Conservation (phyloP, 2,329 filamentous ascomycete species). For the Aspergillus sp. region DNA sequence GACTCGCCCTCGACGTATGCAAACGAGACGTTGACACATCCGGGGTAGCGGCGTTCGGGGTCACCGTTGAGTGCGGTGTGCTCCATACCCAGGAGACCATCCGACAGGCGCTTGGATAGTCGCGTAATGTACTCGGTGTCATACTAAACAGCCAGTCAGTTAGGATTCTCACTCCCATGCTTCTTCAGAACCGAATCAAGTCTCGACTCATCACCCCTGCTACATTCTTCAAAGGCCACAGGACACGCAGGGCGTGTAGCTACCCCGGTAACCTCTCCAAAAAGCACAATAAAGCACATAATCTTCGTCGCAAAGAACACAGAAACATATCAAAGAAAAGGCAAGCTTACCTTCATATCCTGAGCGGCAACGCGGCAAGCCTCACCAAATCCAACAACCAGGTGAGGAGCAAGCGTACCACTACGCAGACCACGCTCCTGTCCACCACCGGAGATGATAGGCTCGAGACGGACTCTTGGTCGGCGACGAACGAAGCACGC, state of each 20-base stretch:
- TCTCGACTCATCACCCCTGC: constrained; percentile 64
- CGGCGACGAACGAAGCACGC: constrained; percentile 93
- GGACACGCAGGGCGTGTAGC: constrained; percentile 36
- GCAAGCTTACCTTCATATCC: constrained; percentile 77
- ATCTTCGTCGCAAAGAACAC: constrained; percentile 57
- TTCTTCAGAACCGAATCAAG: constrained; percentile 25
- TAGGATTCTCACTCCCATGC: not conserved
- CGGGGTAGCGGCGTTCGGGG: constrained; percentile 79
- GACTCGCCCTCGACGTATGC: constrained; percentile 98
- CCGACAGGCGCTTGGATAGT: constrained; percentile 79
- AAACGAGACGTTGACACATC: constrained; percentile 97
- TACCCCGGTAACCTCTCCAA: constrained; percentile 60
- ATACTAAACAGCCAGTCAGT: constrained; percentile 66
- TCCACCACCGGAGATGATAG: constrained; percentile 92
- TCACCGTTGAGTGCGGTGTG: constrained; percentile 92
- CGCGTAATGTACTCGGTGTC: constrained; percentile 80
- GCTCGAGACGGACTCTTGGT: constrained; percentile 89
- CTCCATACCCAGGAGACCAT: constrained; percentile 82
- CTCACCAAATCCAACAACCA: constrained; percentile 92
- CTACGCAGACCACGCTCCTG: constrained; percentile 94
- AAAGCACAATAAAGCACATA: constrained; percentile 71
- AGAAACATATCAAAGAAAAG: constrained; percentile 11
- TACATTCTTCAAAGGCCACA: constrained; percentile 58
- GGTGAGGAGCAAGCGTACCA: constrained; percentile 84
- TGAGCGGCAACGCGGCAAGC: constrained; percentile 88